Evolutionary conservation across 805 yeast genomes (phyloP), one percentile per base, ranked within the genome.

Genomic region (Candida montana): DNA sequence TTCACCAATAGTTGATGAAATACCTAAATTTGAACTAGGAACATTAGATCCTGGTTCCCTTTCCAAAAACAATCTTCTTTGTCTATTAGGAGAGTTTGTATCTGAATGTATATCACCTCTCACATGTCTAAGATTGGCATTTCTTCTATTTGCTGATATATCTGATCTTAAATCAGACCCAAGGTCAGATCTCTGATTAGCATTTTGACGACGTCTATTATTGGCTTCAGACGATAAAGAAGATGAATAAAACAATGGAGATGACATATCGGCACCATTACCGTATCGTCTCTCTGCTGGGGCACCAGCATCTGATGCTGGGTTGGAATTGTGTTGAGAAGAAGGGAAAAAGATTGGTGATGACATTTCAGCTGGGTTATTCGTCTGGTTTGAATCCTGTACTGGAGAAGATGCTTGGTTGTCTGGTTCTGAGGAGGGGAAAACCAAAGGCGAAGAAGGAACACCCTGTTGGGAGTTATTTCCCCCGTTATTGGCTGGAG

Each of bases 21-120:
- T 41, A 0, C 53, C 53, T 26, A 51, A 40, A 48, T 40, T 41
- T 2, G 63, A 53, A 8, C 63, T 56, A 4, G 66, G 59, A 17
- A 50, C 51, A 30, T 53, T 51, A 18, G 42, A 31, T 9, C 18
- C 31, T 26, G 30, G 37, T 19, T 44, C 33, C 23, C 58, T 59
- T 35, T 75, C 77, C 31, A 74, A 74, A 41, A 81, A 77, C 44
- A 78, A 69, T 50, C 89, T 68, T 56, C 89, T 68, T 55, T 88
- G 64, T 8, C 34, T 34, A 57, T 71, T 69, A 26, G 93, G 89
- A 3, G 95, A 80, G 1, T 87, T 75, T n/a, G 33, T 18, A 15
- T 85, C 95, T 0, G 82, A 70, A 57, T 82, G 82, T 39, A 88
- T 70, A 58, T 89, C 96, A 51, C 93, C 88, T 65, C 96, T 76